Evolutionary conservation across 2,329 filamentous ascomycete genomes (phyloP), one percentile per base, ranked within the genome.

Genomic region (Paracamarosporium sp.): DNA sequence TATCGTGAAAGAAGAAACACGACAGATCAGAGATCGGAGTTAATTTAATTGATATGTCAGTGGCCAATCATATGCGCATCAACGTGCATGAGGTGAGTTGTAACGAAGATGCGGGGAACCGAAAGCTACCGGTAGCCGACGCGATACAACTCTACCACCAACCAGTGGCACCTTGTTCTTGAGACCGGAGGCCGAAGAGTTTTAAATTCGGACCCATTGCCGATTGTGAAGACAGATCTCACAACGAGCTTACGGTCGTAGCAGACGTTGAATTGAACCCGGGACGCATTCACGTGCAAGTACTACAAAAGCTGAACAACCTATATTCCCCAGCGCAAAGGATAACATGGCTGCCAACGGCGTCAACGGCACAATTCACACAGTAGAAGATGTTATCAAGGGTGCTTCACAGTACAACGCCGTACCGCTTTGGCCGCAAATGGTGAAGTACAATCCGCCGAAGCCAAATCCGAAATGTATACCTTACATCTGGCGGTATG

Each of bases 371-470:
- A 53, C n/a, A 1, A 47, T 61, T 5, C 25, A 56, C 17, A 64
- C 62, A 2, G 28, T 64, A 22, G 44, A 62, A 1, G 62, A 64
- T 50, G 62, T 64, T 2, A 60, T 64, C 9, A n/a, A 50, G n/a
- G 62, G 60, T 2, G 62, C 62, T 17, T 60, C 59, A 5, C 59
- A 64, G 28, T 35, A 56, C 25, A 54, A 62, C 38, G 62, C 62
- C 13, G 48, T 64, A 3, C 83, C 82, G 0, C 64, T 85, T 4
- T 85, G 82, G 83, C 75, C 75, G 3, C 77, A 82, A 43, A 84
- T 85, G 81, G 71, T 68, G 31, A 67, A 65, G 25, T 76, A 83
- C 61, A 82, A 82, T 13, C 81, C 81, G 4, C 78, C 80, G 1
- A 68, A 69, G 0, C 83, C 82, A 1, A 80, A 80, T 35, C 83